Conservation (phyloP, 2,329 filamentous ascomycete species). For the Cercospora sojina region DNA sequence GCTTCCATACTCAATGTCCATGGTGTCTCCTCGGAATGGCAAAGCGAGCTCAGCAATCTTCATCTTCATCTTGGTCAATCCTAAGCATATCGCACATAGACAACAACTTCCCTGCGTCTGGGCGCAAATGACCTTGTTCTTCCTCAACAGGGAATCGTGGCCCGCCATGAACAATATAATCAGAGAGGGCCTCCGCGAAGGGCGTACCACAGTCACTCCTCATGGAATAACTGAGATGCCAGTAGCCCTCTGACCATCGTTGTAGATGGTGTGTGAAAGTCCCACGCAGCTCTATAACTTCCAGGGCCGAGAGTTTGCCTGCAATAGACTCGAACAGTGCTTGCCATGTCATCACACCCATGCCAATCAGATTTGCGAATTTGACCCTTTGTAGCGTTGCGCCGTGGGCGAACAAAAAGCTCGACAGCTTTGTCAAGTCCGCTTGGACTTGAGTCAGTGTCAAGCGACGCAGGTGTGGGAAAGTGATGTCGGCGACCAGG, state of each 20-base stretch:
- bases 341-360: neutral
- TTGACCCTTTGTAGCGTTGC: neutral
- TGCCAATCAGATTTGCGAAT: neutral
- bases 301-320: neutral
- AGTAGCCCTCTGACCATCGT: neutral
- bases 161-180: neutral
- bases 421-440: neutral
- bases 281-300: neutral
- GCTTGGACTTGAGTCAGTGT: neutral
- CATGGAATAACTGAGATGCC: neutral
- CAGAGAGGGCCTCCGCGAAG: neutral
- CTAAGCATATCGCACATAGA: neutral
- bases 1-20: neutral
- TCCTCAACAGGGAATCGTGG: neutral
- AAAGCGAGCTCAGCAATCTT: neutral
- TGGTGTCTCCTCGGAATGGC: neutral
- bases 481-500: neutral
- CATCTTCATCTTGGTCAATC: neutral
- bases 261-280: neutral
- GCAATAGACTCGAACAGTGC: neutral
- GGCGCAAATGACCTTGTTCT: neutral
- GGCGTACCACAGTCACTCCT: neutral
- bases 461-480: neutral
- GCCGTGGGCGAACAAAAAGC: neutral
- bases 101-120: neutral